Evolutionary conservation across 2,329 filamentous ascomycete genomes (phyloP), one percentile per base, ranked within the genome.

Genomic region (Aureobasidium mangrovei): DNA sequence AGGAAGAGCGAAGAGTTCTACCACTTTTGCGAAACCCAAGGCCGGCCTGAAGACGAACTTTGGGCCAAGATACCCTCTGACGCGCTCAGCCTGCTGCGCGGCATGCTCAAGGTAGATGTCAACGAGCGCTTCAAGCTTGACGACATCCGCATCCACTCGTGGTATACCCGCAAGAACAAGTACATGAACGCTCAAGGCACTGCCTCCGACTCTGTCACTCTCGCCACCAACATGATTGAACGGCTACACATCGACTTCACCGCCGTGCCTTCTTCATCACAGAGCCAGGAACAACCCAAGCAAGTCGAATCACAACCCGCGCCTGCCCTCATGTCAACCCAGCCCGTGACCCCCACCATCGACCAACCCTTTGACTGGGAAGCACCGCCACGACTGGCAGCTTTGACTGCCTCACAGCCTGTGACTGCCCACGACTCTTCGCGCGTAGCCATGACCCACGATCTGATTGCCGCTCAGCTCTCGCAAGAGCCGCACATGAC

Each of bases 221-320:
- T 98, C 44, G 93, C 93, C n/a, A 95, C 93, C 0, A 84, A 88
- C 65, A 95, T 98, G 88, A 84, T 98, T 53, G 88, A 95, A 67
- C 86, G 83, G 54, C 80, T 98, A 12, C 86, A 82, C 59, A 95
- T 98, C 67, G 88, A 96, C 69, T 91, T 97, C 65, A 83, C 78
- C 52, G 80, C 86, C 62, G 76, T 81, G 57, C 82, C 80, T 4
- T 73, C 77, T 9, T 77, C 75, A 38, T 53, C 59, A 4, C 55
- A 51, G 18, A 49, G 53, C 4, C 53, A 51, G 31, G 36, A 35
- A 59, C 33, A 32, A 58, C 29, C 56, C 49, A 28, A 56, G 56
- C 59, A 53, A 65, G 66, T 24, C 61, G 63, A 56, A 63, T 64
- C 45, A 66, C 70, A 56, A 74, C 66, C 64, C 70, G 40, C 60